A percentile compares a stretch with the other conserved stretches of the same genome.
These are phyloP conservation scores for Sphaerobolus stellatus DNA, from an alignment of 1,284 basidiomycete genomes.

Conservation along the genomic window DNA sequence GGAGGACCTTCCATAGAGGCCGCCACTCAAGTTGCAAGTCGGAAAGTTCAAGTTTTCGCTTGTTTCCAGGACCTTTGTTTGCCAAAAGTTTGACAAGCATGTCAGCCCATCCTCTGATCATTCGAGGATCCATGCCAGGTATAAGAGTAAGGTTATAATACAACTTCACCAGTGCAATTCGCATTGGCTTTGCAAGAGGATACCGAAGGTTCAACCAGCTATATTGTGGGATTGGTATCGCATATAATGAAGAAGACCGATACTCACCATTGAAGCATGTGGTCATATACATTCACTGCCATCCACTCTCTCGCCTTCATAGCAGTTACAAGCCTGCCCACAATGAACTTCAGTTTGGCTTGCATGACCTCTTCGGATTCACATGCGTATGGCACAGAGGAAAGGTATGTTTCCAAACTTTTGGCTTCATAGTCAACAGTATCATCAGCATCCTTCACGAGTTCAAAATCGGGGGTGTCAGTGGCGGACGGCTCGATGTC, in stretches of 20 bases:
- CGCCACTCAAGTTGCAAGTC: constrained; percentile 76
- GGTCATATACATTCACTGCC: constrained; percentile 68
- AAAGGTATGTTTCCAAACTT: constrained; percentile 61
- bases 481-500: constrained; percentile 46
- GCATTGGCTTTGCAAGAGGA: constrained; percentile 69
- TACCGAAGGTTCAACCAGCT: constrained; percentile 86
- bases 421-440: constrained; percentile 16
- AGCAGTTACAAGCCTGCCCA: constrained; percentile 70
- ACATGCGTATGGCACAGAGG: constrained; percentile 74
- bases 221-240: constrained; percentile 10
- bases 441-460: constrained; percentile 5
- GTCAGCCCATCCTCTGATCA: constrained; percentile 70
- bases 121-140: constrained; percentile 72
- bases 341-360: constrained; percentile 67
- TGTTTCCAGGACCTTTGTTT: constrained; percentile 55
- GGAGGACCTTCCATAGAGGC: constrained; percentile 68
- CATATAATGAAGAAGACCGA: too few relatives aligned
- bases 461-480: constrained; percentile 40
- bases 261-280: constrained; percentile 68
- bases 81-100: constrained; percentile 70
- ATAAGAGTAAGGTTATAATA: constrained; percentile 80
- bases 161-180: constrained; percentile 75
- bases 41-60: constrained; percentile 61
- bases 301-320: constrained; percentile 77
- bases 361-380: constrained; percentile 81